Evolutionary conservation across 768 basidiomycete genomes (phyloP), one percentile per base, ranked within the genome.

Genomic region (Auriscalpium orientale): DNA sequence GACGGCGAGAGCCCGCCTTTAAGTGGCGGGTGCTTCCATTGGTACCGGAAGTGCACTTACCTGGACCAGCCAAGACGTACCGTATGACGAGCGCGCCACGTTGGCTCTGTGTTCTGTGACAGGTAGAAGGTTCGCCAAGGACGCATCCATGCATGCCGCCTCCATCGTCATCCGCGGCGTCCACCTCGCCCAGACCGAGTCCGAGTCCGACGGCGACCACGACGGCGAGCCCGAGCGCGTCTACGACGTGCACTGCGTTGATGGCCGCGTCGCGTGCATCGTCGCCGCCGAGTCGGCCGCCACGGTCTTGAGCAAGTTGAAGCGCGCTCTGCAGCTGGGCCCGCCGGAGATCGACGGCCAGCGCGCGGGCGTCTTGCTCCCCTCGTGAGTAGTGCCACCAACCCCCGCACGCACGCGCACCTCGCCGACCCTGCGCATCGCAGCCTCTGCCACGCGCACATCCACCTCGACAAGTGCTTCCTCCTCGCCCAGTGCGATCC

Each of bases 391-490:
- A 8, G 37, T 22, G 12, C 18, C 38, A 21, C 28, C 8, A n/a
- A n/a, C 5, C 8, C 50, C 3, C 3, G 8, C 0, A 22, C 52
- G 6, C 36, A 43, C 7, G 4, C 33, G 9, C 13, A 53, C 52
- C 20, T 43, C 1, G 22, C 16, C 51, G 18, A n/a, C 16, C n/a
- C n/a, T n/a, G 38, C 18, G 9, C 9, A 44, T 3, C n/a, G n/a
- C 51, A 75, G 76, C 8, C 55, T 84, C 51, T 83, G 82, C 65
- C 83, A 84, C 67, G 76, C 80, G 18, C 82, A 85, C 62, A 79
- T 86, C 61, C 83, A 84, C 67, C 74, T 85, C 35, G 83, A 85
- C 72, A 84, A 86, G 68, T 84, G 81, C 68, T 84, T 84, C 65
- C 79, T 86, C 50, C 70, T 86, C 54, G 78, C 78, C 60, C 68